Conservation (phyloP, 441 rosid species). For the Syzygium malaccense region DNA sequence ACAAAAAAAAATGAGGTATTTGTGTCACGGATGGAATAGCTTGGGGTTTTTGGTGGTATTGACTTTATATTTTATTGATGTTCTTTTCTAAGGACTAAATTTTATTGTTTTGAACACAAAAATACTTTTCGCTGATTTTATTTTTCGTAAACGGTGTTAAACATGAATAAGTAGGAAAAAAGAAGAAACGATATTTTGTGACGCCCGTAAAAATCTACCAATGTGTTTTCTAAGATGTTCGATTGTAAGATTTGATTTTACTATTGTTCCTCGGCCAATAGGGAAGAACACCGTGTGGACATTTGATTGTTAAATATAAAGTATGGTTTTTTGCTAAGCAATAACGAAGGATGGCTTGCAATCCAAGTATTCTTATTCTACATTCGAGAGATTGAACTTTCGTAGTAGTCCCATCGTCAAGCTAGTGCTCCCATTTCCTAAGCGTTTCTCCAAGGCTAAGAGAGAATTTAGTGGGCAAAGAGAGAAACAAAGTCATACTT, state of each 20-base stretch:
- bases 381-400: not conserved
- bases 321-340: not conserved
- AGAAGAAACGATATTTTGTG: not conserved
- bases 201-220: not conserved
- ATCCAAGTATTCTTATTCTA: not conserved
- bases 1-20: too few relatives aligned
- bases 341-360: not conserved
- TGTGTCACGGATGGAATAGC: too few relatives aligned
- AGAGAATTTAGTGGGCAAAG: not conserved
- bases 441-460: not conserved
- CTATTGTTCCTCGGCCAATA: not conserved
- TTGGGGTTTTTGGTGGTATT: too few relatives aligned
- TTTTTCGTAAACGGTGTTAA: fast-evolving
- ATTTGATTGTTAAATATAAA: not conserved
- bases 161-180: not conserved
- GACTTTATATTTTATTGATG: not conserved
- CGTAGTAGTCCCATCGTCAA: not conserved
- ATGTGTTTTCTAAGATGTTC: not conserved
- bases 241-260: not conserved
- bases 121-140: not conserved
- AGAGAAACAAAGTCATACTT: not conserved
- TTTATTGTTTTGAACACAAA: not conserved
- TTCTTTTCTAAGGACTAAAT: not conserved
- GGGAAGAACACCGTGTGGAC: not conserved
- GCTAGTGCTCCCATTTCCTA: not conserved